phyloP scores from a whole-genome alignment of 768 basidiomycete species.

The Lentinula lateritia region DNA sequence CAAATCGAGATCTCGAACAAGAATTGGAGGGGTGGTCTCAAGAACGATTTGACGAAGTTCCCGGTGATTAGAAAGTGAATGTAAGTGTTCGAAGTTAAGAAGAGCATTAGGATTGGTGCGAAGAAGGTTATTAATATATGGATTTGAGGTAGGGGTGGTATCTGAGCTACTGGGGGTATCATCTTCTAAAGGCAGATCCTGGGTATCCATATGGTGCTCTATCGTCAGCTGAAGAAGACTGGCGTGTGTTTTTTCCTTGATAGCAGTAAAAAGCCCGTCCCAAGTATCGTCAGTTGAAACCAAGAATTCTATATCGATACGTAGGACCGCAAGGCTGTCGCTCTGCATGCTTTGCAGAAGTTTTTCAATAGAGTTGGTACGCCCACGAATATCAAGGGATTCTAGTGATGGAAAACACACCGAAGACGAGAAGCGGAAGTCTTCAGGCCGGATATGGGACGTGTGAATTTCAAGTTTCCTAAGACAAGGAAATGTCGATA shows the following conservation, averaged over 20 bases:
- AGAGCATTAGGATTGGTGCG: conserved; percentile 4
- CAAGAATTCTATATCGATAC: conserved; percentile 30
- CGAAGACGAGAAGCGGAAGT: conserved; percentile 8
- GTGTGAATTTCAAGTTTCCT: conserved; percentile 39
- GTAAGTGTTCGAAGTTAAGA: conserved; percentile 26
- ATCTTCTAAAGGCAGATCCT: conserved; percentile 17
- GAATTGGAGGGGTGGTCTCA: conserved; percentile 33
- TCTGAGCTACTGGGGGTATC: conserved; percentile 9
- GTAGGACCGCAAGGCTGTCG: conserved; percentile 27
- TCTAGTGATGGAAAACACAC: conserved; percentile 29
- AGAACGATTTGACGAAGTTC: conserved; percentile 29
- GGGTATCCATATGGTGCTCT: conserved; percentile 36
- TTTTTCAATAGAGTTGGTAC: conserved; percentile 24
- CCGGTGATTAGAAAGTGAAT: conserved; percentile 26
- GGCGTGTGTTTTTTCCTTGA: conserved; percentile 21
- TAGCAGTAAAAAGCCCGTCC: conserved; percentile 25
- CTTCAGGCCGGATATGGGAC: conserved; percentile 25
- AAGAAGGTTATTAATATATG: conserved; percentile 5
- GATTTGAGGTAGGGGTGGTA: conserved; percentile 13
- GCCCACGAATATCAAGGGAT: conserved; percentile 35
- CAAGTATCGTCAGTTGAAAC: conserved; percentile 23
- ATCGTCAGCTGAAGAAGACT: conserved; percentile 32
- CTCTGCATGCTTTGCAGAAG: conserved; percentile 28
- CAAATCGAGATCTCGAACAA: conserved; percentile 32
- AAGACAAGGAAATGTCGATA: conserved; percentile 32